Conservation (phyloP, 1,284 basidiomycete species). For the Kwoniella shivajii region DNA sequence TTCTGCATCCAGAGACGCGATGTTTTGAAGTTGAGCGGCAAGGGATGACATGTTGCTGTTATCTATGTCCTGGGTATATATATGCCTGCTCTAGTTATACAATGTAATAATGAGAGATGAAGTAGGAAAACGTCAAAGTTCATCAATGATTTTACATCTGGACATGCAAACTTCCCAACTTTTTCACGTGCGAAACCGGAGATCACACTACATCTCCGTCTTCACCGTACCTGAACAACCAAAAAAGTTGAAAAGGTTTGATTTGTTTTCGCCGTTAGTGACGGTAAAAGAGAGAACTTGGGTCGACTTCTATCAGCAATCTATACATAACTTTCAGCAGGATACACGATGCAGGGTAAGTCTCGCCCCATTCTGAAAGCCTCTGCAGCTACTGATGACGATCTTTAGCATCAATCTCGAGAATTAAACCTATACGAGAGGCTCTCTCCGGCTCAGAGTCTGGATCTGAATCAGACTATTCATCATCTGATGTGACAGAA, state of each 20-base stretch:
- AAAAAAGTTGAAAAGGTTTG: background rate
- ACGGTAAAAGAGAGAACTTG: too few relatives aligned
- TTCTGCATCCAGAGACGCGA: constrained; percentile 76
- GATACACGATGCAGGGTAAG: constrained; percentile 12
- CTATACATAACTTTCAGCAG: too few relatives aligned
- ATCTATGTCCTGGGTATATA: constrained; percentile 6
- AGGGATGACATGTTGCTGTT: constrained; percentile 68
- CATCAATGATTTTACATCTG: background rate
- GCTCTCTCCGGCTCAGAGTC: constrained; percentile 4
- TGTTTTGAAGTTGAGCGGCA: constrained; percentile 77
- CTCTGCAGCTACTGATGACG: too few relatives aligned
- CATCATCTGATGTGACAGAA: constrained; percentile 68
- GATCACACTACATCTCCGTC: background rate
- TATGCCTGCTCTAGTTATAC: background rate
- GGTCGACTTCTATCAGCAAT: too few relatives aligned
- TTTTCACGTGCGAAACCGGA: constrained; percentile 6
- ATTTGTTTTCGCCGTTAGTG: background rate
- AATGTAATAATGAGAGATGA: background rate
- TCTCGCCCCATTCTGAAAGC: too few relatives aligned
- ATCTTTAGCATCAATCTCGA: constrained; percentile 1
- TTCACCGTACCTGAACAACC: background rate
- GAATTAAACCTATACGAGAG: background rate
- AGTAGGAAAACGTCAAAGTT: background rate
- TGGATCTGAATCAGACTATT: constrained; percentile 30
- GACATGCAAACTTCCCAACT: background rate